Evolutionary conservation across 768 basidiomycete genomes (phyloP).

Genomic region (Paxillus ammoniavirescens): DNA sequence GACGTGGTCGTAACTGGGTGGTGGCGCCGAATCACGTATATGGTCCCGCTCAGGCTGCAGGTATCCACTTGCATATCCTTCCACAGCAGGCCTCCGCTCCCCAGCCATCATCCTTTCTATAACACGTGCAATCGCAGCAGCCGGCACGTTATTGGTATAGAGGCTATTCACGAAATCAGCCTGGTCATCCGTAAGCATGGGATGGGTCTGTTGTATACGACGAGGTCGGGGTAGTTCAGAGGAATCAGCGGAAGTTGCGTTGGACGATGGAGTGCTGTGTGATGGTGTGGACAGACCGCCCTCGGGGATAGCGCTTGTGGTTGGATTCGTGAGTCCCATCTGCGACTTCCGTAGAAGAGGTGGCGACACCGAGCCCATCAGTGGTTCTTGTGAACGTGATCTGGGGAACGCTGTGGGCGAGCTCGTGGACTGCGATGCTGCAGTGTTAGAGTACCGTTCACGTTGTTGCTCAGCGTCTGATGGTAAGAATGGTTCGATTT

Average conservation of each 20-base stretch:
- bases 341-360: constrained; percentile 2
- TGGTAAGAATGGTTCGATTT: constrained; percentile 5
- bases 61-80: neutral
- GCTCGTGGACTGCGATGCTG: neutral
- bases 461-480: neutral
- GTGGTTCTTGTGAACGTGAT: neutral
- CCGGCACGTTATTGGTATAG: constrained; percentile 13
- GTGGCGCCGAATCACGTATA: constrained; percentile 4
- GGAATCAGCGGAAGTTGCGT: neutral
- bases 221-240: constrained; percentile 2
- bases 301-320: neutral
- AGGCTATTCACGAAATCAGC: constrained; percentile 17
- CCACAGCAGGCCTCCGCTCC: constrained; percentile 6
- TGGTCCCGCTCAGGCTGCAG: neutral
- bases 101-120: constrained; percentile 21
- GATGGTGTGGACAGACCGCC: neutral
- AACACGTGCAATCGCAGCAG: constrained; percentile 14
- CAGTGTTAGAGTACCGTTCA: neutral
- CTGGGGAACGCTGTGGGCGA: neutral
- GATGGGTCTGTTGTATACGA: constrained; percentile 7
- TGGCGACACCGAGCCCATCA: neutral
- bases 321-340: neutral
- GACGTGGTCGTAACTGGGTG: constrained; percentile 13
- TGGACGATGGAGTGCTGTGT: neutral
- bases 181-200: constrained; percentile 16